Evolutionary conservation across 1,284 basidiomycete genomes (phyloP), one percentile per base, ranked within the genome.

Genomic region (Cryptococcus sp.): DNA sequence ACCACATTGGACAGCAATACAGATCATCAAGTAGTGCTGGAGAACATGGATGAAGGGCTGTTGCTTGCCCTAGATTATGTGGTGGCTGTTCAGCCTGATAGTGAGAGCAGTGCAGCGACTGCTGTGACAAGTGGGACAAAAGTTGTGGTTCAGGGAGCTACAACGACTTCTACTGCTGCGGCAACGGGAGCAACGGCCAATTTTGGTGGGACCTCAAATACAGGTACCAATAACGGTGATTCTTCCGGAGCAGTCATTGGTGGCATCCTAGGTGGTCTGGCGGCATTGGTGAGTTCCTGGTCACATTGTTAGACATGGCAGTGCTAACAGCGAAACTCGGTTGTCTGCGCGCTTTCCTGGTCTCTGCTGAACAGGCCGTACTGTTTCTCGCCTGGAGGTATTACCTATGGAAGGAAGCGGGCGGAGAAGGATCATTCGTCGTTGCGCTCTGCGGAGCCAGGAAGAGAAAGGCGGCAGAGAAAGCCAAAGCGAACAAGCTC

Each of bases 1-100:
- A 64, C 65, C 5, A 52, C 59, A 16, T 54, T 66, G 5, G 57
- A 61, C 23, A 3, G 51, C 17, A 40, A 23, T 27, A 54, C 22
- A 23, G 10, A 38, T 42, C 58, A 73, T 53, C 45, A 50, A 15
- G 39, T 70, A 15, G 50, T 51, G 3, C 40, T 73, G 15, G 66
- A 56, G 6, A 72, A 72, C 56, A 47, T 57, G 41, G 56, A 47
- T 17, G 65, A 69, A 42, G 72, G 72, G 6, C 31, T 31, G 42
- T 35, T 67, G 15, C 49, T 72, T 40, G 72, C 72, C 11, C 47
- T 73, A 38, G 72, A 73, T 45, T 72, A 69, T 45, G 52, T 66
- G 27, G 64, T 69, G 3, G 56, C 57, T 47, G 66, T 66, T 3
- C 42, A 45, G 38, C n/a, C 57, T 27, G 51, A 48, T 41, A 46